These are phyloP conservation scores for Sideroxylon spinosum DNA, from an alignment of 179 eudicot genomes.

Conservation along the genomic window DNA sequence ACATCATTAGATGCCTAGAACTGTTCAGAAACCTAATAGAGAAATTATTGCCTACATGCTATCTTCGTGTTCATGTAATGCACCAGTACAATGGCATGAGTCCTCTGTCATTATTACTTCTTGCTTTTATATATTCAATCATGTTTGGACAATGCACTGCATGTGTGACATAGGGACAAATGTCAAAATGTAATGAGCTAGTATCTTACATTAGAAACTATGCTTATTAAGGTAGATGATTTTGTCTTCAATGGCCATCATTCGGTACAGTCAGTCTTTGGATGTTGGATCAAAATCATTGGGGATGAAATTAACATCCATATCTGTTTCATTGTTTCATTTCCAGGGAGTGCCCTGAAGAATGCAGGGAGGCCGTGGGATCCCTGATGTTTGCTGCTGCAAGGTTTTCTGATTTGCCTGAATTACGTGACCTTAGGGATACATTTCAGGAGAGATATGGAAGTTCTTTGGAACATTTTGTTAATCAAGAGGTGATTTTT, in stretches of 20 bases:
- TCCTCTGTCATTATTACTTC: background rate
- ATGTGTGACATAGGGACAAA: background rate
- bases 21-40: background rate
- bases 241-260: background rate
- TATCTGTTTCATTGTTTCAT: conserved; percentile 9
- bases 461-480: conserved; percentile 63
- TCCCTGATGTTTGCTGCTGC: conserved; percentile 97
- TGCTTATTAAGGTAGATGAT: background rate
- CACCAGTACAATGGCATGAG: background rate
- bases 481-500: conserved; percentile 61
- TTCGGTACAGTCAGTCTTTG: background rate
- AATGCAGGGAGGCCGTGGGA: conserved; percentile 84
- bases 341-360: conserved; percentile 86
- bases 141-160: background rate
- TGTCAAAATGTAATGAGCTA: background rate
- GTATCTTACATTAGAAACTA: conserved; percentile 7
- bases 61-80: background rate
- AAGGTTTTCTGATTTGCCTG: conserved; percentile 93
- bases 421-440: conserved; percentile 85
- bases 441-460: conserved; percentile 81
- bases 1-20: background rate
- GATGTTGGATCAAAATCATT: background rate
- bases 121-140: background rate
- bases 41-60: background rate
- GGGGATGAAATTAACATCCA: background rate